Evolutionary conservation across 306 rosid genomes (phyloP), one percentile per base, ranked within the genome.

Genomic region (Vicia faba): DNA sequence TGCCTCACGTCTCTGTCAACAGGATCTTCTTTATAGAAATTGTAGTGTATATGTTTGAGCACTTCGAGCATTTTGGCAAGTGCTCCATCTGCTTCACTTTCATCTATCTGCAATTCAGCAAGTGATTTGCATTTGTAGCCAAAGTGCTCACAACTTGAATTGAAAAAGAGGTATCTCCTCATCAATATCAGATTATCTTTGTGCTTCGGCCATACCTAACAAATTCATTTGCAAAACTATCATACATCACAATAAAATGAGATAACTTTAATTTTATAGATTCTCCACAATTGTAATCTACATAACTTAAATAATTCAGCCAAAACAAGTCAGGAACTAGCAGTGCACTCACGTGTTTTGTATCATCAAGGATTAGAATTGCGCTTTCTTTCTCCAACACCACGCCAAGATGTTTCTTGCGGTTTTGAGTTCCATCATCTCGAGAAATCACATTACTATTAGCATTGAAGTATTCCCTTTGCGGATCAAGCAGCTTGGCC

Each of bases 401-500:
- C 49, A 93, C 66, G 81, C 90, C 96, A 18, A 93, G 90, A 66
- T 87, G 96, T 83, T 93, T 90, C 64, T 88, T 87, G 82, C 85
- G 87, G 74, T 15, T 88, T 71, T 83, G 87, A 64, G 96, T 88
- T 64, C 98, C 95, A 74, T 93, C 97, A 54, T 93, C 97, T 6
- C 96, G 84, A 38, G 97, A 93, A 66, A 89, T 93, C 45, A 93
- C 91, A 72, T 84, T 25, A 25, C 28, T 25, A 25, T 25, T 86
- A 8, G 79, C 61, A 35, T 72, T 72, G 58, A 89, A 93, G 80
- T 86, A 93, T 78, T 84, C 92, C 68, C 69, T 79, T 53, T 23
- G 81, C 35, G 98, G 95, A 72, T 93, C 98, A 74, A 93, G 89
- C 72, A 93, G 70, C 76, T 74, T 83, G 10, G 96, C 96, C 98